phyloP scores from a whole-genome alignment of 306 rosid genomes.

The Alnus rubra region DNA sequence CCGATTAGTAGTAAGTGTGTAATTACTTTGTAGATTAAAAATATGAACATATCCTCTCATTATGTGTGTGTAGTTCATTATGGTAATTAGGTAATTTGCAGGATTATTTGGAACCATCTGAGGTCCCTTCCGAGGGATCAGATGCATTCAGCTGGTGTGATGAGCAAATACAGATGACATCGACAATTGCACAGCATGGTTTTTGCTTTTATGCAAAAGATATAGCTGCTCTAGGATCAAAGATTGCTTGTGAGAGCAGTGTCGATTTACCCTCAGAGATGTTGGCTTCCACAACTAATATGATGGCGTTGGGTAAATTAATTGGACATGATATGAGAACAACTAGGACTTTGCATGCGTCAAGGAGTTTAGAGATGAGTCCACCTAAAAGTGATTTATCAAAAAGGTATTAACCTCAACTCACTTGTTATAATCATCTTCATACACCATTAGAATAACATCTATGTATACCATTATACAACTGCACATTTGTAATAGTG shows the following conservation, averaged over 20 bases:
- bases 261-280: conserved; percentile 62
- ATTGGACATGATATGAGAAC: conserved; percentile 41
- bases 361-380: conserved; percentile 37
- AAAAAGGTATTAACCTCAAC: conserved; percentile 45
- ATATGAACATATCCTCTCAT: conserved; percentile 7
- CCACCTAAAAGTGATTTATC: conserved; percentile 29
- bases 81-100: conserved; percentile 40
- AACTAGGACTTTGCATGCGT: conserved; percentile 14
- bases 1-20: conserved; percentile 52
- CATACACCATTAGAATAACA: not conserved
- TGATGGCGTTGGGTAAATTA: conserved; percentile 58
- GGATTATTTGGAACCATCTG: conserved; percentile 64
- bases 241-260: conserved; percentile 37
- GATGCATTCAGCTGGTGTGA: conserved; percentile 52
- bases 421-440: conserved; percentile 13
- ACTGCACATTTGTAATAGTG: not conserved
- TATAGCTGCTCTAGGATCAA: conserved; percentile 53
- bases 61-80: conserved; percentile 14
- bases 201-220: conserved; percentile 64
- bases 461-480: not conserved
- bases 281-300: conserved; percentile 53
- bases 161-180: conserved; percentile 61
- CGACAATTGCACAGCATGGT: conserved; percentile 72
- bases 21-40: conserved; percentile 26
- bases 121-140: conserved; percentile 44